Percentiles rank a stretch among this genome's conserved stretches.
These are phyloP conservation scores for Podosphaera xanthii DNA, from an alignment of 2,329 filamentous ascomycete species.

Conservation along the genomic window DNA sequence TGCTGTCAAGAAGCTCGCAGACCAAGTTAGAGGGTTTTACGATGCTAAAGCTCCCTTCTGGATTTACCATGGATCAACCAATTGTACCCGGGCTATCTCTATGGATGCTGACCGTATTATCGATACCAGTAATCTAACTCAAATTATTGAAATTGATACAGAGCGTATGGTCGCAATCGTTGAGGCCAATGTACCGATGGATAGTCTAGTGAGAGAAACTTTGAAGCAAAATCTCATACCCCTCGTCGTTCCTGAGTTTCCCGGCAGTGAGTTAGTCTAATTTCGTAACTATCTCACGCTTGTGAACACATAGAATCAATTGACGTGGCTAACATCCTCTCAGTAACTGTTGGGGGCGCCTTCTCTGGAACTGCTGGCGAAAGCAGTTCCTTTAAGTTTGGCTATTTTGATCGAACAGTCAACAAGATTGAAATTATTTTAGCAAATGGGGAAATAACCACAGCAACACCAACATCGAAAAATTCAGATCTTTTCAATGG, in stretches of 20 bases:
- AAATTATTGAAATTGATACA: slow-evolving; percentile 22
- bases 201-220: slow-evolving; percentile 34
- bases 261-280: slow-evolving; percentile 22
- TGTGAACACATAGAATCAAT: too few species aligned
- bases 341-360: slow-evolving; percentile 38
- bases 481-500: slow-evolving; percentile 33
- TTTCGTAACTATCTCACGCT: slow-evolving; percentile 12
- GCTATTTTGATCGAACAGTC: slow-evolving; percentile 41
- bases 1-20: slow-evolving; percentile 23
- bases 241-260: slow-evolving; percentile 48
- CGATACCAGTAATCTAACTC: slow-evolving; percentile 25
- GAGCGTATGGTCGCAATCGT: slow-evolving; percentile 25
- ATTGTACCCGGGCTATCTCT: slow-evolving; percentile 24
- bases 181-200: slow-evolving; percentile 50
- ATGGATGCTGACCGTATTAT: slow-evolving; percentile 20
- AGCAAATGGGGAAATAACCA: slow-evolving; percentile 30
- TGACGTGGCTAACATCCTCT: too few species aligned
- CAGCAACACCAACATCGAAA: slow-evolving; percentile 21
- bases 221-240: slow-evolving; percentile 31
- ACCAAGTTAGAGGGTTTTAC: slow-evolving; percentile 23
- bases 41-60: slow-evolving; percentile 25
- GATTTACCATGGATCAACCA: slow-evolving; percentile 34
- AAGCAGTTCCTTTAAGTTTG: slow-evolving; percentile 41
- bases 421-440: slow-evolving; percentile 40
- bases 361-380: slow-evolving; percentile 45